Percentiles rank a stretch among this genome's conserved stretches.
Conservation (phyloP, 352 stramenopile genomes). For the Pythium biforme region DNA sequence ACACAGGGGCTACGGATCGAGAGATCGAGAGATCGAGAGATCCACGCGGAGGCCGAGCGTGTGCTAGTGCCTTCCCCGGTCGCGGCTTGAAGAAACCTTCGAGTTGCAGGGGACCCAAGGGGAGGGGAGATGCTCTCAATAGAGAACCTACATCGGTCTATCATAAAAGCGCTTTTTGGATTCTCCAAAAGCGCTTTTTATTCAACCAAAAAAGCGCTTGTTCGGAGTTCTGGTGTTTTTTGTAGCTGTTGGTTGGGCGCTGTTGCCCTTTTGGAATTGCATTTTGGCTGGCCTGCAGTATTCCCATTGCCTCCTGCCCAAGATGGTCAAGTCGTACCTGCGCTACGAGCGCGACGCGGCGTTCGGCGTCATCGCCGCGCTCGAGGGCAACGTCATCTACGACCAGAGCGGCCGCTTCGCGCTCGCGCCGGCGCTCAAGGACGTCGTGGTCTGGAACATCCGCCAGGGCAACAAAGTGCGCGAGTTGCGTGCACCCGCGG, state of each 20-base stretch:
- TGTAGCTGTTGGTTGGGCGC: slow-evolving; percentile 18
- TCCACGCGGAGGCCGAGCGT: no score
- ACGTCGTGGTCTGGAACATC: slow-evolving; percentile 92
- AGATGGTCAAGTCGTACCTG: slow-evolving; percentile 93
- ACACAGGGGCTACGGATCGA: no score
- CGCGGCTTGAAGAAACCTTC: slow-evolving; percentile 19
- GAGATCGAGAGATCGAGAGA: no score
- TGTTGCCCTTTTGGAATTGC: not conserved
- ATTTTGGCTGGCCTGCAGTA: slow-evolving; percentile 13
- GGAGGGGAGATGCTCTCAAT: slow-evolving; percentile 7
- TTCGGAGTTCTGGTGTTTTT: not conserved
- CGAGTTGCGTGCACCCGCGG: slow-evolving; percentile 42
- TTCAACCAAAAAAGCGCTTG: slow-evolving; percentile 7
- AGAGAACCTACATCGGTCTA: not conserved
- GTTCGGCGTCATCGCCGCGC: slow-evolving; percentile 90
- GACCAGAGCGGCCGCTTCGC: slow-evolving; percentile 84
- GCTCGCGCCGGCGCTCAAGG: slow-evolving; percentile 87
- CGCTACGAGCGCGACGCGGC: slow-evolving; percentile 88
- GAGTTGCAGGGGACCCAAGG: not conserved
- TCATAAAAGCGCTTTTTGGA: slow-evolving; percentile 16
- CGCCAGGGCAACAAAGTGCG: slow-evolving; percentile 84
- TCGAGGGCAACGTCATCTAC: slow-evolving; percentile 88
- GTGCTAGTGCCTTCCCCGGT: no score
- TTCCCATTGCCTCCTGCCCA: not conserved
- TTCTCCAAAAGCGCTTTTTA: slow-evolving; percentile 15